Evolutionary conservation across 768 basidiomycete genomes (phyloP).

Genomic region (Boletus rubescentipes): DNA sequence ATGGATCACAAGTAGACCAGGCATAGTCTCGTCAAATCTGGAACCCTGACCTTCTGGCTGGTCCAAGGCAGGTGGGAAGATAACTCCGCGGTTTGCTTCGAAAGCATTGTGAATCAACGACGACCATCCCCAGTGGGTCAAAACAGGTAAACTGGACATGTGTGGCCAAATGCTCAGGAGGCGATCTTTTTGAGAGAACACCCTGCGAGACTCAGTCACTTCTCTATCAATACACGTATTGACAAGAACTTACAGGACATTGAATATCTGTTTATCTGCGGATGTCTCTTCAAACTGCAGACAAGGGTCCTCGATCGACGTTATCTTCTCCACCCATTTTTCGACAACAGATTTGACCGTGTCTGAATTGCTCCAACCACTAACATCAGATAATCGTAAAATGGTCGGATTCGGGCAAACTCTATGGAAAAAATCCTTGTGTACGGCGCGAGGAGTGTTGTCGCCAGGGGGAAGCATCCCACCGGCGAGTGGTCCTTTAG

Average conservation of each 20-base stretch:
- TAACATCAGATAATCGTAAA: constrained; percentile 29
- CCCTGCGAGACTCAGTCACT: constrained; percentile 18
- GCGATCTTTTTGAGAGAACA: constrained; percentile 30
- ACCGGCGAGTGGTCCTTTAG: constrained; percentile 39
- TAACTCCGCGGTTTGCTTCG: constrained; percentile 15
- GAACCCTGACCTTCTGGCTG: constrained; percentile 2
- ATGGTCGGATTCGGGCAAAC: constrained; percentile 38
- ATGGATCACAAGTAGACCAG: constrained; percentile 46
- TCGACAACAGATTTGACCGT: constrained; percentile 33
- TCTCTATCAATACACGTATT: neutral
- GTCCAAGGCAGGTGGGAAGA: constrained; percentile 16
- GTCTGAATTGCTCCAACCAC: constrained; percentile 18
- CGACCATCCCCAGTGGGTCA: constrained; percentile 38
- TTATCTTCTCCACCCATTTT: constrained; percentile 36
- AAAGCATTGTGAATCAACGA: constrained; percentile 31
- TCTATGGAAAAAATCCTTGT: constrained; percentile 35
- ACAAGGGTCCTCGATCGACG: constrained; percentile 36
- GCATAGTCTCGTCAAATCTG: constrained; percentile 9
- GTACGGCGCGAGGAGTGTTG: constrained; percentile 33
- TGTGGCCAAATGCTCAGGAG: constrained; percentile 35
- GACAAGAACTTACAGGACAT: constrained; percentile 10
- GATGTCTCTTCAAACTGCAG: constrained; percentile 33
- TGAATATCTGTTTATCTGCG: constrained; percentile 19
- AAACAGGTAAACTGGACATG: constrained; percentile 32
- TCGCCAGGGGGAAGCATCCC: constrained; percentile 33